Base-by-base conservation (phyloP, 2,329 filamentous ascomycete genomes). In the Elsinoe arachidis region DNA sequence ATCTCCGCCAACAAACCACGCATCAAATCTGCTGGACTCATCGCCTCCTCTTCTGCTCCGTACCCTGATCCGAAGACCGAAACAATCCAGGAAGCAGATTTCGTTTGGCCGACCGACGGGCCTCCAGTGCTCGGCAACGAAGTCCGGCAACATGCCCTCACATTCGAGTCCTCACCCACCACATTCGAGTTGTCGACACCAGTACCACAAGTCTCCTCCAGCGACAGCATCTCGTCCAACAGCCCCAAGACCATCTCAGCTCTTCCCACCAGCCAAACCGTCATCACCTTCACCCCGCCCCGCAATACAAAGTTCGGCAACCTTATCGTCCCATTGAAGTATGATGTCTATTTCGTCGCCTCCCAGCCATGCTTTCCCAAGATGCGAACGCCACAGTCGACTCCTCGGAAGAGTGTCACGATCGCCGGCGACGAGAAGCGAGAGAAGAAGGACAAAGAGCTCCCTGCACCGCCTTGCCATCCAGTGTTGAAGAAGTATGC, bases 271-370 rank as follows among this genome's bases (percentile, higher is more conserved):
- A 21, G 23, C 23, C 39, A 43, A 17, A 41, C 39, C 14, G 54
- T 66, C 1, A 56, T 75, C 21, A 70, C 67, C 1, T 74, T 76
- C 61, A 63, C 59, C 9, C 63, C 64, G 14, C 54, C 64, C 17
- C 54, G 21, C 5, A 64, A 62, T 55, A 55, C 55, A 3, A 61
- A 59, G n/a, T 43, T 61, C 5, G 19, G 52, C 6, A 55, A 33
- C 12, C 49, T 65, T 11, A 63, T 67, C 10, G 68, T 77, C 30
- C 69, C 74, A 1, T 67, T 82, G 23, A 69, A 67, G 14, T 73
- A 79, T 64, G 78, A 81, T 58, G 73, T 79, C 12, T 73, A 77
- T 26, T 83, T 82, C 63, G 68, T 83, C 43, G 74, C 78, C 0
- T 78, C 79, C 1, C 78, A 78, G 63, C 78, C 77, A 15, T 83